These are phyloP conservation scores for Theobroma grandiflorum DNA, from an alignment of 441 rosid species.

Conservation along the genomic window DNA sequence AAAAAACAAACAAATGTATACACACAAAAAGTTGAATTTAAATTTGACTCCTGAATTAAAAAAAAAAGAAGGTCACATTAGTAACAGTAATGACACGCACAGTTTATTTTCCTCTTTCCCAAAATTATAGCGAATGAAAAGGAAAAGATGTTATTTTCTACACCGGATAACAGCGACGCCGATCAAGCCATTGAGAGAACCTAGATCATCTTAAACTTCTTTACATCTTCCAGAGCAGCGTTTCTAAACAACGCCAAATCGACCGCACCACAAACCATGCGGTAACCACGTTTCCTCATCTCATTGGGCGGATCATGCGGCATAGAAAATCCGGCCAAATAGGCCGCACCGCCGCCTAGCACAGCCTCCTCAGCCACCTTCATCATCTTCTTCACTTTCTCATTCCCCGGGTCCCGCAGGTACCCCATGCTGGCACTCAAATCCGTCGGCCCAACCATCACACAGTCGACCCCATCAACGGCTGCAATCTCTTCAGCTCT, in stretches of 20 bases:
- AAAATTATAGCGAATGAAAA: background rate
- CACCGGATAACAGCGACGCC: background rate
- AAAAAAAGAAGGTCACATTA: too few relatives aligned
- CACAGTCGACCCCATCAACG: slow-evolving; percentile 40
- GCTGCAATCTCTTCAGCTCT: slow-evolving; percentile 33
- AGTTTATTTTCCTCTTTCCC: background rate
- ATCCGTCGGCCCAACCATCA: slow-evolving; percentile 40
- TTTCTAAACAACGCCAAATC: slow-evolving; percentile 38
- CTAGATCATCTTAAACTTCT: slow-evolving; percentile 27
- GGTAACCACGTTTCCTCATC: slow-evolving; percentile 33
- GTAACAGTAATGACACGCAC: too few relatives aligned
- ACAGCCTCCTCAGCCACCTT: slow-evolving; percentile 35
- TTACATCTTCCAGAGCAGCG: slow-evolving; percentile 36
- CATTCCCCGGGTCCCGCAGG: slow-evolving; percentile 37
- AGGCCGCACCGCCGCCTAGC: slow-evolving; percentile 23
- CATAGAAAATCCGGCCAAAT: slow-evolving; percentile 39
- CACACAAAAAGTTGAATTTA: too few relatives aligned
- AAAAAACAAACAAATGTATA: too few relatives aligned
- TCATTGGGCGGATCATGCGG: slow-evolving; percentile 34
- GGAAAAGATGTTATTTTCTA: background rate
- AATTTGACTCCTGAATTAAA: too few relatives aligned
- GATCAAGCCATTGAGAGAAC: background rate
- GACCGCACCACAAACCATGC: slow-evolving; percentile 34
- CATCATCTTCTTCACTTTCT: slow-evolving; percentile 34
- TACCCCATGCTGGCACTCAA: slow-evolving; percentile 44